These are phyloP conservation scores for Penicillium rolfsii DNA, from an alignment of 2,329 filamentous ascomycete genomes.

Conservation along the genomic window DNA sequence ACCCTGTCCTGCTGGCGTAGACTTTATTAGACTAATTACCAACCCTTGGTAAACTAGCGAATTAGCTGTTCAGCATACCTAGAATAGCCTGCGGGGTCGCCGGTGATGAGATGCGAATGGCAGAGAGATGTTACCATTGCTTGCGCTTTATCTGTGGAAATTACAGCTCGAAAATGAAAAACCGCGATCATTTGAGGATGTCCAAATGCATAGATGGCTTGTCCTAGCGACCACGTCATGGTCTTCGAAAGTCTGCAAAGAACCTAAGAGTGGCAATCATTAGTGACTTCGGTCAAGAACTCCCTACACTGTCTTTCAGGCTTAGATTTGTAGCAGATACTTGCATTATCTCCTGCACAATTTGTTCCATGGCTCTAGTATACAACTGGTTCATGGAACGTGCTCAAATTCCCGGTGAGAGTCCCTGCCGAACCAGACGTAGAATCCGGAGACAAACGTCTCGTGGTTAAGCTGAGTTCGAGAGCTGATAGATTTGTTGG, in stretches of 20 bases:
- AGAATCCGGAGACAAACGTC: constrained; percentile 19
- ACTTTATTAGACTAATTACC: constrained; percentile 11
- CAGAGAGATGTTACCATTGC: no score
- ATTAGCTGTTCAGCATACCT: not conserved
- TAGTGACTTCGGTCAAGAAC: not conserved
- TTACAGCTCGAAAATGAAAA: not conserved
- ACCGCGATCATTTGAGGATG: not conserved
- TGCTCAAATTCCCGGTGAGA: constrained; percentile 17
- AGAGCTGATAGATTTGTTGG: constrained; percentile 20
- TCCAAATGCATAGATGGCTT: not conserved
- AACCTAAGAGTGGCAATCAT: not conserved
- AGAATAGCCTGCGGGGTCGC: not conserved
- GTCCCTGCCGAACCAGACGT: constrained; percentile 31
- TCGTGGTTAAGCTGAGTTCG: constrained; percentile 12
- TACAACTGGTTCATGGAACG: constrained; percentile 11
- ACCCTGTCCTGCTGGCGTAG: constrained; percentile 5
- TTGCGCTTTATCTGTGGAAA: no score
- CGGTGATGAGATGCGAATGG: no score
- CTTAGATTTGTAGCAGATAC: not conserved
- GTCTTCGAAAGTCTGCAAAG: not conserved
- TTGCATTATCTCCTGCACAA: not conserved
- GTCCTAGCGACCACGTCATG: not conserved
- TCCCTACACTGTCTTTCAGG: not conserved
- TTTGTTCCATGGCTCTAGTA: constrained; percentile 13
- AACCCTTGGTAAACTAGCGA: constrained; percentile 2